Conservation (phyloP, 495 filamentous ascomycete species). For the Lentithecium fluviatile region DNA sequence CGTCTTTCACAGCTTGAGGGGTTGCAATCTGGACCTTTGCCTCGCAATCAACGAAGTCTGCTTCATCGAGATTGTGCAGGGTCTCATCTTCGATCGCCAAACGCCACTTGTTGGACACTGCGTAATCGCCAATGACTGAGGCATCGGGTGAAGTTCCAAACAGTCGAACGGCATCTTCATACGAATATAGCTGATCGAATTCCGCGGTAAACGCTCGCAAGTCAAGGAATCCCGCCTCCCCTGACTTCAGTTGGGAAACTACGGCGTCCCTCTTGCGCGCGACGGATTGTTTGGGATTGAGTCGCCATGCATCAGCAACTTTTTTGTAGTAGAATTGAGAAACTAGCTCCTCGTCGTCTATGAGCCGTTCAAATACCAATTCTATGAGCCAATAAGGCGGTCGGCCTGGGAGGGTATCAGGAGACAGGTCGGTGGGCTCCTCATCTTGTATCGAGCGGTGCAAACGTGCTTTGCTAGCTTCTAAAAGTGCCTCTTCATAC, state of each 20-base stretch:
- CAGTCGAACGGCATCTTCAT: conserved; percentile 1
- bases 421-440: conserved; percentile 1
- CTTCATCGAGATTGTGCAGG: background rate
- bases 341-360: background rate
- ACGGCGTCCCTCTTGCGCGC: conserved; percentile 1
- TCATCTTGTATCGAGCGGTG: background rate
- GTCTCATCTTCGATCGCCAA: background rate
- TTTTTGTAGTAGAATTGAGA: conserved; percentile 3
- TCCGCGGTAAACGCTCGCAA: conserved; percentile 9
- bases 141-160: background rate
- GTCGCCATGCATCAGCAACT: background rate
- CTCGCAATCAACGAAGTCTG: background rate
- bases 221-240: conserved; percentile 9
- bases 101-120: conserved; percentile 14
- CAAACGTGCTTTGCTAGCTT: background rate
- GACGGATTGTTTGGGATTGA: conserved; percentile 9
- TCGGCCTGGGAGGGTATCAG: conserved; percentile 1
- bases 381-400: conserved; percentile 15
- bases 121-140: background rate
- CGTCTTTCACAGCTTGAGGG: too few species aligned
- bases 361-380: background rate
- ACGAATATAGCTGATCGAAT: conserved; percentile 4
- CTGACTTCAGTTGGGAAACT: conserved; percentile 13
- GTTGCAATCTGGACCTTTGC: too few species aligned
- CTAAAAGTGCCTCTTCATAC: background rate